Base-by-base conservation (phyloP, 1,139 yeast species). In the Lodderomyces oxycetoniae region DNA sequence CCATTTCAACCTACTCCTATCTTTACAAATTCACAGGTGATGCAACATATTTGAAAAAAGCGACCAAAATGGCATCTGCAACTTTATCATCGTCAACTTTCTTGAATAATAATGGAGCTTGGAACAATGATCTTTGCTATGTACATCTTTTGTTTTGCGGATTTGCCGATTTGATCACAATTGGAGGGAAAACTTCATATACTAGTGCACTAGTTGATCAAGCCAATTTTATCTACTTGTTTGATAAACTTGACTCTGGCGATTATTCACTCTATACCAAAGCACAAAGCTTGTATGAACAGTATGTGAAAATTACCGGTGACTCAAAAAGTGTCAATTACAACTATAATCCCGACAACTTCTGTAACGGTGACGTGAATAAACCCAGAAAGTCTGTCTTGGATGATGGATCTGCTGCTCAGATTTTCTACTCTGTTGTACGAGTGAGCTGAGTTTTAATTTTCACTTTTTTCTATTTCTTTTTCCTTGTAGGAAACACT, bases 1-100 rank as follows among this genome's bases (percentile, higher is more conserved):
- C 61, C n/a, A 48, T 63, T 32, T 57, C 64, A 8, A 46, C 63
- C 2, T 50, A 59, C 36, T 53, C 63, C 1, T 53, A 53, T 34
- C 45, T 63, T 33, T 38, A 40, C 28, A 42, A 46, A 26, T 38
- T 41, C 25, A 48, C 52, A 11, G 33, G 36, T 2, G 38, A 51
- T 31, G 34, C 38, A 16, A 17, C 35, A n/a, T 40, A 43, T 33
- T 57, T 59, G 8, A 35, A 37, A 8, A 8, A 11, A 19, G 42
- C 42, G 3, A 33, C 32, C 11, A 28, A 17, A 15, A 32, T 30
- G 21, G 44, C 45, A 11, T 36, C 49, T 17, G 28, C 26, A 11
- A 26, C 29, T 3, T 19, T 26, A 10, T 47, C 54, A 4, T 43
- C 52, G n/a, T 39, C 45, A 24, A 37, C 42, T 15, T 55, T 46